phyloP scores from a whole-genome alignment of 768 basidiomycete species.

The Chalciporus pseudorubinellus region DNA sequence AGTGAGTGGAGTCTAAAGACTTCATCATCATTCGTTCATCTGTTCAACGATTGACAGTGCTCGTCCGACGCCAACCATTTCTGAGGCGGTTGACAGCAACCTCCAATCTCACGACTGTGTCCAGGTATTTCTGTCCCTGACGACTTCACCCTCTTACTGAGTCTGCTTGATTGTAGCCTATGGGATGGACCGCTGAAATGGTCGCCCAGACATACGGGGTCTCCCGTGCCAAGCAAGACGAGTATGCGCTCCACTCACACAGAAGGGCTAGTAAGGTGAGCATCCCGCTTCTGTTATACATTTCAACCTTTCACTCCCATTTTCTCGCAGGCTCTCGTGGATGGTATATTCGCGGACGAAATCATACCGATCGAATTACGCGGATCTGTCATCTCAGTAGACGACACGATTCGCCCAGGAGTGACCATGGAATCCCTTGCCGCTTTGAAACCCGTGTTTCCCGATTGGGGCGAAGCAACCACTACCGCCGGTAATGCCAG shows the following conservation, averaged over 20 bases:
- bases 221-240: slow-evolving; percentile 80
- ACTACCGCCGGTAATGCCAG: slow-evolving; percentile 87
- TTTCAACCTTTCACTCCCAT: not conserved
- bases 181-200: slow-evolving; percentile 96
- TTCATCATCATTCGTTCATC: not conserved
- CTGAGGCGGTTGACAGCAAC: slow-evolving; percentile 54
- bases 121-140: slow-evolving; percentile 39
- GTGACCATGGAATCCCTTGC: slow-evolving; percentile 76
- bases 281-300: not conserved
- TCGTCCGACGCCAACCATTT: slow-evolving; percentile 70
- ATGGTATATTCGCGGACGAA: slow-evolving; percentile 79
- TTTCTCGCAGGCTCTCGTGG: slow-evolving; percentile 52
- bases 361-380: slow-evolving; percentile 83
- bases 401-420: slow-evolving; percentile 86
- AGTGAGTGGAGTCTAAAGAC: slow-evolving; percentile 41
- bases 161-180: slow-evolving; percentile 50
- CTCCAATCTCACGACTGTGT: slow-evolving; percentile 72
- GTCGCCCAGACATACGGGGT: slow-evolving; percentile 79
- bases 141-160: not conserved
- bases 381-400: slow-evolving; percentile 62
- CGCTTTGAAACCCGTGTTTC: slow-evolving; percentile 84
- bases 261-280: slow-evolving; percentile 67
- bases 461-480: slow-evolving; percentile 65
- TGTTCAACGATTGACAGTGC: slow-evolving; percentile 41
- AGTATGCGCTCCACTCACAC: slow-evolving; percentile 87